phyloP scores from a whole-genome alignment of 129 eudicot species.

The Lactuca sativa region DNA sequence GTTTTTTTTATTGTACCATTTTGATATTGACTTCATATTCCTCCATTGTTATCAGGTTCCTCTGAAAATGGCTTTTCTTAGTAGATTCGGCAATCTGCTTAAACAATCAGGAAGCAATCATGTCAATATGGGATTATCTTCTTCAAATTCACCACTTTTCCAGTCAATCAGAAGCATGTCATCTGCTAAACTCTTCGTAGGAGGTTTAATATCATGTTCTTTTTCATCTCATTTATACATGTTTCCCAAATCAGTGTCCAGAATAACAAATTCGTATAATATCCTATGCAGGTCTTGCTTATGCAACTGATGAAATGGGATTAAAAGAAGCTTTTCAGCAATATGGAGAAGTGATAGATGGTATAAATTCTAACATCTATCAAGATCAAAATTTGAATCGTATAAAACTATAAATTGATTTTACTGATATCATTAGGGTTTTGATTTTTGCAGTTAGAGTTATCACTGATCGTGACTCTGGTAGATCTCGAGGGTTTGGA shows the following conservation, averaged over 20 bases:
- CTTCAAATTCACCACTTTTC: conserved; percentile 49
- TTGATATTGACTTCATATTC: conserved; percentile 6
- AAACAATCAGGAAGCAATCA: conserved; percentile 61
- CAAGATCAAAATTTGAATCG: background rate
- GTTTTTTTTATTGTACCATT: background rate
- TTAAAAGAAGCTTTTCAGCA: conserved; percentile 48
- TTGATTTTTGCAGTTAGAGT: conserved; percentile 61
- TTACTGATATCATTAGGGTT: background rate
- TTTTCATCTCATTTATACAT: background rate
- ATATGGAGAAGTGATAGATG: conserved; percentile 45
- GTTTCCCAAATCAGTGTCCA: background rate
- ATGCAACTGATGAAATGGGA: conserved; percentile 45
- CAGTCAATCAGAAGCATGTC: conserved; percentile 86
- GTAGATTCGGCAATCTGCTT: conserved; percentile 63
- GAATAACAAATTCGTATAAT: conserved; percentile 17
- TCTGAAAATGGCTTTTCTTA: conserved; percentile 57
- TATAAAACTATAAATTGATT: background rate
- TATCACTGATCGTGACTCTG: conserved; percentile 63
- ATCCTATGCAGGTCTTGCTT: conserved; percentile 40
- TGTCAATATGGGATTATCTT: conserved; percentile 38
- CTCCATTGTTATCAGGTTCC: conserved; percentile 31
- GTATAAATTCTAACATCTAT: conserved; percentile 13
- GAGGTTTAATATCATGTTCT: conserved; percentile 42
- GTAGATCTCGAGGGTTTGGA: conserved; percentile 91
- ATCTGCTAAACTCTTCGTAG: conserved; percentile 79